Conservation (phyloP, 2,329 filamentous ascomycete species). For the Fusarium metavorans region DNA sequence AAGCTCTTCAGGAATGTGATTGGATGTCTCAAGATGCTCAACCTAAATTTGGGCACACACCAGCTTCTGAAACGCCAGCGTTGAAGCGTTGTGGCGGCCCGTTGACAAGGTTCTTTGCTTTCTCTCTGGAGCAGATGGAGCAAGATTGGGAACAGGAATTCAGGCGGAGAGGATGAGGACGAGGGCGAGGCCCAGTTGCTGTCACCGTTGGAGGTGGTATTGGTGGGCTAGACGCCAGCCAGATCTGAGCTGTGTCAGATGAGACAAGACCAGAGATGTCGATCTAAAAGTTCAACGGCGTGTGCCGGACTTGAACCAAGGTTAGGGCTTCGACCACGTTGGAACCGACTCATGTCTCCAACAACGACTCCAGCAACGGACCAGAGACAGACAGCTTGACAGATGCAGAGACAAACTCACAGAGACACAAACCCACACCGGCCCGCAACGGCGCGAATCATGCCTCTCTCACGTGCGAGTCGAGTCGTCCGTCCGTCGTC, state of each 20-base stretch:
- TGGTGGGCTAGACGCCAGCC: conserved; percentile 46
- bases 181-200: conserved; percentile 29
- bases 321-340: conserved; percentile 2
- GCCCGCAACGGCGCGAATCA: conserved; percentile 33
- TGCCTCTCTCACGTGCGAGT: conserved; percentile 27
- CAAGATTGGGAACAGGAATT: background rate
- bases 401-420: conserved; percentile 9
- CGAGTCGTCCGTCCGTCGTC: background rate
- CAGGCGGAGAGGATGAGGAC: conserved; percentile 4
- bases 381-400: conserved; percentile 4
- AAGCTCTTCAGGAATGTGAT: conserved; percentile 49
- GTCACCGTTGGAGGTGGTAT: conserved; percentile 31
- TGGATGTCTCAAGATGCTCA: conserved; percentile 48
- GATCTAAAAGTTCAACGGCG: conserved; percentile 1
- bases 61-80: conserved; percentile 48
- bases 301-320: background rate
- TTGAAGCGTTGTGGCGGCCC: conserved; percentile 40
- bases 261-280: background rate
- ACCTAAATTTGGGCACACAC: conserved; percentile 49
- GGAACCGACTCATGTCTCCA: conserved; percentile 13
- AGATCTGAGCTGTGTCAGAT: conserved; percentile 10
- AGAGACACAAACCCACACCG: conserved; percentile 15
- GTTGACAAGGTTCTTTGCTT: conserved; percentile 21
- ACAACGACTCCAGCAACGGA: background rate
- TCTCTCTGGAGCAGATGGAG: background rate